A percentile compares a stretch with the other conserved stretches of the same genome.
phyloP scores from a whole-genome alignment of 2,329 filamentous ascomycete genomes.

The Sclerotinia subarctica region DNA sequence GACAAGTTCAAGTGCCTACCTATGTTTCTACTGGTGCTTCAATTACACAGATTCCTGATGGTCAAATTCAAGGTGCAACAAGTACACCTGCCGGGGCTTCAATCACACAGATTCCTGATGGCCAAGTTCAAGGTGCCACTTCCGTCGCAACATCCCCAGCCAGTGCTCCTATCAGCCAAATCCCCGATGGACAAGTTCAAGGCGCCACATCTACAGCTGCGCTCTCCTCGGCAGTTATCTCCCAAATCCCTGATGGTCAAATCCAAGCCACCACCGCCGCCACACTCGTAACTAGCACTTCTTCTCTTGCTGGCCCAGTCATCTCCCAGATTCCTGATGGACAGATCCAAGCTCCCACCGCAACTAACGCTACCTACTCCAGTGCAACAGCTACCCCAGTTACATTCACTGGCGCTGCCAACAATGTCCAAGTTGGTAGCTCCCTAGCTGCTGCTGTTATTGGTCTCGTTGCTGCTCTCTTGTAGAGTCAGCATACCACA shows the following conservation, averaged over 20 bases:
- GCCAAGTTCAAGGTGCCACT: conserved; percentile 26
- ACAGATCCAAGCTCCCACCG: conserved; percentile 34
- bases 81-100: background rate
- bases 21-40: background rate
- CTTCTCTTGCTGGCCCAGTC: conserved; percentile 2
- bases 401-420: background rate
- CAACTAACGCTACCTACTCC: background rate
- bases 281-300: background rate
- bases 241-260: conserved; percentile 16
- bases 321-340: conserved; percentile 37
- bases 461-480: conserved; percentile 19
- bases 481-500: conserved; percentile 17
- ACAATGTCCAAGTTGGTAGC: background rate
- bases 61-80: conserved; percentile 39
- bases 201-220: conserved; percentile 33
- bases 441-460: conserved; percentile 11
- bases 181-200: conserved; percentile 38
- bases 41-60: conserved; percentile 39
- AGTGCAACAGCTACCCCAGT: background rate
- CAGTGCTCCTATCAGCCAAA: conserved; percentile 29
- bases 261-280: conserved; percentile 25
- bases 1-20: conserved; percentile 38
- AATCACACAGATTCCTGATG: conserved; percentile 15
- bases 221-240: conserved; percentile 39
- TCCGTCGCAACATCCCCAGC: conserved; percentile 25